Evolutionary conservation across 1,284 basidiomycete species (phyloP).

Genomic region (Sanghuangporus weigelae): DNA sequence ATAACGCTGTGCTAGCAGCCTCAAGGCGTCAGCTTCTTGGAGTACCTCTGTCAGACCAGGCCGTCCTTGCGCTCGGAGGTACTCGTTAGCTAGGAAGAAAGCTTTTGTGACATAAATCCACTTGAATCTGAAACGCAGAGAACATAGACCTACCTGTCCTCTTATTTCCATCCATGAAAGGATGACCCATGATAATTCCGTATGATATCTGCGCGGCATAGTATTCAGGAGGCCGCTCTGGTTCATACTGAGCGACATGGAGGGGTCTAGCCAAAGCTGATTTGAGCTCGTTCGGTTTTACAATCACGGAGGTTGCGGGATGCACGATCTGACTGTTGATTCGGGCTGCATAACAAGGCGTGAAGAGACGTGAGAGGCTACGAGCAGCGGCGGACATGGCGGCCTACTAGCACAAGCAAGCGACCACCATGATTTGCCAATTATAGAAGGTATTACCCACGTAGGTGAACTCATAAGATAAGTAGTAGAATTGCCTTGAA

Average conservation of each 20-base stretch:
- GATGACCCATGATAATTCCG: conserved; percentile 27
- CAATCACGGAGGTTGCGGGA: conserved; percentile 26
- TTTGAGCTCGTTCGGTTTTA: conserved; percentile 33
- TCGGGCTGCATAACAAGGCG: conserved; percentile 27
- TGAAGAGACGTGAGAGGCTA: conserved; percentile 30
- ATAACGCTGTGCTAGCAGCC: background rate
- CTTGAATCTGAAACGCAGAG: background rate
- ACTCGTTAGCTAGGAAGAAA: conserved; percentile 25
- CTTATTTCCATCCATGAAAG: conserved; percentile 28
- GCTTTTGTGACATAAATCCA: conserved; percentile 12
- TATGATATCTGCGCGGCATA: conserved; percentile 25
- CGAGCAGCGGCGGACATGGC: conserved; percentile 17
- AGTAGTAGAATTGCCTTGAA: too few relatives aligned
- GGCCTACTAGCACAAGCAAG: background rate
- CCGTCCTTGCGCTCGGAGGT: conserved; percentile 21
- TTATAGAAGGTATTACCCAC: too few relatives aligned
- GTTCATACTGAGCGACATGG: conserved; percentile 29
- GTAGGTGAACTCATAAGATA: too few relatives aligned
- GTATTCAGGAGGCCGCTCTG: conserved; percentile 23
- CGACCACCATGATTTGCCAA: background rate
- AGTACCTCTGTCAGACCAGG: conserved; percentile 16
- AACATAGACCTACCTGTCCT: conserved; percentile 21
- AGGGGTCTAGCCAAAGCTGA: conserved; percentile 31
- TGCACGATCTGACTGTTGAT: conserved; percentile 33
- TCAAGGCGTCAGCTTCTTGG: conserved; percentile 4